phyloP scores from a whole-genome alignment of 352 stramenopile genomes.

The Pythium monospermum region DNA sequence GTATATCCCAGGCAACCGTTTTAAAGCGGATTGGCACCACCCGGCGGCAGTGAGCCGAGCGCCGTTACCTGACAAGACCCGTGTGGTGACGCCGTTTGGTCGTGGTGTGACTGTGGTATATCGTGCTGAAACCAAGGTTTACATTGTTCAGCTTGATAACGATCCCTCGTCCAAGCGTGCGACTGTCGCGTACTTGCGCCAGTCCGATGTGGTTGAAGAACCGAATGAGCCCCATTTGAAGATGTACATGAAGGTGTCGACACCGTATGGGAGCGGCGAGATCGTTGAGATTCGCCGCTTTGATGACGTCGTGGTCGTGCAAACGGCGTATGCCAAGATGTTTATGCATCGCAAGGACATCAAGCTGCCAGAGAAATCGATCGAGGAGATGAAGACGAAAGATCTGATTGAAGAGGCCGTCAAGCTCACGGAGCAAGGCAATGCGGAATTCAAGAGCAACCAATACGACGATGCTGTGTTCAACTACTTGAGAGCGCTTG shows the following conservation, averaged over 20 bases:
- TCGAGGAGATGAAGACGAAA: slow-evolving; percentile 75
- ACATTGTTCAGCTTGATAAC: slow-evolving; percentile 73
- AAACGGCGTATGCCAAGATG: slow-evolving; percentile 58
- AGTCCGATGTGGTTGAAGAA: slow-evolving; percentile 65
- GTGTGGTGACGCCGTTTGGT: slow-evolving; percentile 70
- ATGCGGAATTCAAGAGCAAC: slow-evolving; percentile 59
- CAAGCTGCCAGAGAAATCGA: slow-evolving; percentile 49
- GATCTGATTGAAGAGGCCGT: slow-evolving; percentile 65
- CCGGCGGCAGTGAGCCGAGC: slow-evolving; percentile 55
- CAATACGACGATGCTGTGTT: slow-evolving; percentile 64
- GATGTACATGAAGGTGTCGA: slow-evolving; percentile 77
- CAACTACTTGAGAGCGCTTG: slow-evolving; percentile 67
- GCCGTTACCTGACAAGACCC: slow-evolving; percentile 68
- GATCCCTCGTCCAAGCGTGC: slow-evolving; percentile 49
- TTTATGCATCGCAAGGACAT: slow-evolving; percentile 83
- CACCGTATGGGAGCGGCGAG: slow-evolving; percentile 60
- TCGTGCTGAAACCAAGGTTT: slow-evolving; percentile 69
- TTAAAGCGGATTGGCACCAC: slow-evolving; percentile 55
- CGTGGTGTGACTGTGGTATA: slow-evolving; percentile 67
- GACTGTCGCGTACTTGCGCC: slow-evolving; percentile 64
- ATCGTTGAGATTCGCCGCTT: slow-evolving; percentile 63
- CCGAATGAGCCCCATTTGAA: slow-evolving; percentile 52
- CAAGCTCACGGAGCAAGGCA: slow-evolving; percentile 62
- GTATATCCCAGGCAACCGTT: slow-evolving; percentile 75
- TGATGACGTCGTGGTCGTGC: slow-evolving; percentile 65